These are phyloP conservation scores for Calonectria pseudoreteaudii DNA, from an alignment of 2,329 filamentous ascomycete genomes.

Conservation along the genomic window DNA sequence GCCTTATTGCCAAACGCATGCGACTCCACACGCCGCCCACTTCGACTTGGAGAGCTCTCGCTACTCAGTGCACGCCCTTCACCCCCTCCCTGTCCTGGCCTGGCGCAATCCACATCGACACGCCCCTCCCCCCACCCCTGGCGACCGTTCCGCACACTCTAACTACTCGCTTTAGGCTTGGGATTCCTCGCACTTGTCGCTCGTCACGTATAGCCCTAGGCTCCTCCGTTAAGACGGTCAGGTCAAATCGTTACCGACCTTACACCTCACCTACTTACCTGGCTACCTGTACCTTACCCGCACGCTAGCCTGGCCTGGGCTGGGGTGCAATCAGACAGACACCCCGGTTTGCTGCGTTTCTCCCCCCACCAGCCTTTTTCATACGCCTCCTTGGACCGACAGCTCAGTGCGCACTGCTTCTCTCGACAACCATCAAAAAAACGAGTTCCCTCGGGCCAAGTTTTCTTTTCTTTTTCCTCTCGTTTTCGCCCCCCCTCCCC, in stretches of 20 bases:
- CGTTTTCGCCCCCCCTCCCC: constrained; percentile 36
- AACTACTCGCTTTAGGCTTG: constrained; percentile 19
- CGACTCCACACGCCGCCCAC: constrained; percentile 36
- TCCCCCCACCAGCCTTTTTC: constrained; percentile 37
- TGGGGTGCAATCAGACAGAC: constrained; percentile 39
- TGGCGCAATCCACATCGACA: constrained; percentile 19
- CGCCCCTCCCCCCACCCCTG: constrained; percentile 26
- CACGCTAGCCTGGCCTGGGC: constrained; percentile 25
- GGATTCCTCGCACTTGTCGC: constrained; percentile 29
- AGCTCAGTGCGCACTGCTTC: constrained; percentile 20
- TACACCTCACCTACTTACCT: constrained; percentile 8
- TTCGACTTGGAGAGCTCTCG: constrained; percentile 14
- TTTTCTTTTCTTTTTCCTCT: constrained; percentile 45
- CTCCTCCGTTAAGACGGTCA: constrained; percentile 35
- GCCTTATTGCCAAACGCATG: constrained; percentile 43
- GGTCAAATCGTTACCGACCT: constrained; percentile 16
- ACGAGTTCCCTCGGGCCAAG: constrained; percentile 35
- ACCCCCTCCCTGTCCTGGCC: constrained; percentile 25
- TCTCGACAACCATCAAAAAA: constrained; percentile 32
- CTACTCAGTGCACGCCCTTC: neutral
- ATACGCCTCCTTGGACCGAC: constrained; percentile 39
- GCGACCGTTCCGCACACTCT: constrained; percentile 25
- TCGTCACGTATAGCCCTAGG: constrained; percentile 37
- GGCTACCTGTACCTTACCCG: constrained; percentile 25
- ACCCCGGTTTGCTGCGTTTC: constrained; percentile 39